Conservation (phyloP, 257 asterid genomes). For the Solanum chilense region DNA sequence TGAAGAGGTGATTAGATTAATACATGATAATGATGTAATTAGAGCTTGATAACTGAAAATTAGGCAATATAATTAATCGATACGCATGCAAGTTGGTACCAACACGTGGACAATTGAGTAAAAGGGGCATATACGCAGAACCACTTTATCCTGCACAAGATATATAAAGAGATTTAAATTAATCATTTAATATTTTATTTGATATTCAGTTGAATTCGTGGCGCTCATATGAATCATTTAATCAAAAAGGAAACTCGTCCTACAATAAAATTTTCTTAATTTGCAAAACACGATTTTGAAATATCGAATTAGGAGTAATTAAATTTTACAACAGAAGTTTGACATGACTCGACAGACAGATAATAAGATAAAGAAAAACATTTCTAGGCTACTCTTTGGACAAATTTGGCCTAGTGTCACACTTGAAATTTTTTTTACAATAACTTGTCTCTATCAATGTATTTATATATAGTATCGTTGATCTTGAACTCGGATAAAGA, state of each 20-base stretch:
- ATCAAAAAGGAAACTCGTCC: neutral
- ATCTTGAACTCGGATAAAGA: neutral
- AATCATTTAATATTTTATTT: neutral
- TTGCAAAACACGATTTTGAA: too few species aligned
- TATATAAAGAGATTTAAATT: neutral
- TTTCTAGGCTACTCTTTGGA: neutral
- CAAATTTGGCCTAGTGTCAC: neutral
- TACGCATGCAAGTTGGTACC: slow-evolving; percentile 8
- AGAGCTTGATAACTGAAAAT: slow-evolving; percentile 21
- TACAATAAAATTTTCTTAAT: neutral
- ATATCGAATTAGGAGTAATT: neutral
- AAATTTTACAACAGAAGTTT: neutral
- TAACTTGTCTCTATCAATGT: neutral
- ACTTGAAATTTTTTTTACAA: neutral
- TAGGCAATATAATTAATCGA: slow-evolving; percentile 37
- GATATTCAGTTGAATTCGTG: neutral
- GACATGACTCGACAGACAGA: neutral
- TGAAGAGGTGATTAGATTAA: slow-evolving; percentile 3
- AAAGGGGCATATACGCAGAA: neutral
- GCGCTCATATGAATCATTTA: neutral
- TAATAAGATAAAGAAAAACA: neutral
- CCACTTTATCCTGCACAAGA: neutral
- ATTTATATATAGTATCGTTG: neutral
- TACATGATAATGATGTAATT: slow-evolving; percentile 19
- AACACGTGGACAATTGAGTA: neutral